Base-by-base conservation (phyloP, 202 grass and related monocot species). In the Setaria italica region DNA sequence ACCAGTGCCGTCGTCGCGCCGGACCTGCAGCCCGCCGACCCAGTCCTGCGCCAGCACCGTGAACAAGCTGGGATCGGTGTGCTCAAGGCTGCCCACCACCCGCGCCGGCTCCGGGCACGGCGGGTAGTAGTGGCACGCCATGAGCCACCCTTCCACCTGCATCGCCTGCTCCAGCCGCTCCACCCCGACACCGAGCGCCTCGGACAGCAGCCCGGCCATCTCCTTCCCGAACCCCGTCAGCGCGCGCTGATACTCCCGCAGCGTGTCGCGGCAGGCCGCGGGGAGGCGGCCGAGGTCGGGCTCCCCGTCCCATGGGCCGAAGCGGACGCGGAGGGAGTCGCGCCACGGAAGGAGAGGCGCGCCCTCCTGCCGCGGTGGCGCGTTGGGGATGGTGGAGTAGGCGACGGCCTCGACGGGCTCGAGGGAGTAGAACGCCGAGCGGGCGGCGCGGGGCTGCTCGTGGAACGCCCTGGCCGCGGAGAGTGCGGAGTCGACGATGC, bases 91-190 rank as follows among this genome's bases (percentile, higher is more conserved):
- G 12, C 88, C 88, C 42, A 67, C 21, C 48, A 85, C 84, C 13
- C 47, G 70, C 48, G 47, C 80, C 33, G 86, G 86, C 83, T 90
- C 88, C 9, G 83, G 86, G 58, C 88, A 90, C 71, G 86, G 83
- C 50, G 88, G 88, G 67, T 91, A 94, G 20, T 91, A 94, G 80
- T 94, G 86, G 88, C 92, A 94, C 41, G 25, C 86, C 92, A 94
- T 89, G 2, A 86, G 9, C 76, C 51, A 81, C 32, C 86, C 86
- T 59, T 94, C 83, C 33, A 88, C 25, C 32, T 49, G 39, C 70
- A 82, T 70, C n/a, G 25, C 34, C 78, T 11, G 49, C 75, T 86
- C 85, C 50, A 90, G 56, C 56, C 83, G 47, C 33, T 41, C 79
- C 15, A 30, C 20, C 57, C 9, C 35, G 12, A 88, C 37, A 20